Conservation (phyloP, 2,329 filamentous ascomycete genomes). For the Penicillium fuscoglaucum region DNA sequence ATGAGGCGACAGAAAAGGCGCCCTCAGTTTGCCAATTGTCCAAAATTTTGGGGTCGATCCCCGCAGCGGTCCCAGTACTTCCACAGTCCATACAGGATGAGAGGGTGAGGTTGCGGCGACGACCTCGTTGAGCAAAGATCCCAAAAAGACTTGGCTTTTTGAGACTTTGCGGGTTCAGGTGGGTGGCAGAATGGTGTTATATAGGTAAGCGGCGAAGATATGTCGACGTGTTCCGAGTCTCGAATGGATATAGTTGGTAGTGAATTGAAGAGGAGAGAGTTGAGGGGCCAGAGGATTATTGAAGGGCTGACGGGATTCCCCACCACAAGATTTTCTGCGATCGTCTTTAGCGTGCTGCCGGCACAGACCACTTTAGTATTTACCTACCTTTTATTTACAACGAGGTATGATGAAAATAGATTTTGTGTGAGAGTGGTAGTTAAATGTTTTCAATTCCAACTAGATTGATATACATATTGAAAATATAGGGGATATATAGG, state of each 20-base stretch:
- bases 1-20: constrained; percentile 37
- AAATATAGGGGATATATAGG: not conserved
- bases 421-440: no score
- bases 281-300: constrained; percentile 25
- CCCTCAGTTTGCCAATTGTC: constrained; percentile 43
- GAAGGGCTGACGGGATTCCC: constrained; percentile 25
- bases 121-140: constrained; percentile 25
- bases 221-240: not conserved
- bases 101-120: constrained; percentile 16
- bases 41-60: constrained; percentile 45
- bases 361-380: constrained; percentile 21
- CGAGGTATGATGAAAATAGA: not conserved
- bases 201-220: not conserved
- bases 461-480: not conserved
- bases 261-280: constrained; percentile 11
- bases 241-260: not conserved
- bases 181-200: not conserved
- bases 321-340: constrained; percentile 32
- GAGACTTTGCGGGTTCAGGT: constrained; percentile 18
- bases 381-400: not conserved
- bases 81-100: constrained; percentile 41
- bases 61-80: constrained; percentile 39
- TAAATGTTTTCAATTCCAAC: not conserved
- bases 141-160: constrained; percentile 24
- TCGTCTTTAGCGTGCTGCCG: constrained; percentile 23